Evolutionary conservation across 139 green algal genomes (phyloP).

Genomic region (Micromonas pusilla): DNA sequence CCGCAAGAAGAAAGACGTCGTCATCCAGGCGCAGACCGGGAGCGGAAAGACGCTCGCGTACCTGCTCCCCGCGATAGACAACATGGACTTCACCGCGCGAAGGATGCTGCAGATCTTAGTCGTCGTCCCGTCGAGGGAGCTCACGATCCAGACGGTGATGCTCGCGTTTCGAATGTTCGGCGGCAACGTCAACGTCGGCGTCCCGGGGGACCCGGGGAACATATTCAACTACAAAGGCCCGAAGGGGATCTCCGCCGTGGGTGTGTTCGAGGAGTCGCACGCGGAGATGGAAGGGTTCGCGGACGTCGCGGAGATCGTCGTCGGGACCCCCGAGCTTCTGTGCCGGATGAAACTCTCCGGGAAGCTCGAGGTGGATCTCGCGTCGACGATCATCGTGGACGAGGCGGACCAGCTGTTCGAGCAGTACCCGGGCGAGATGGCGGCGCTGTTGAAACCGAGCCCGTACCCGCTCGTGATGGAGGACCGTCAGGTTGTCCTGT

Average conservation of each 20-base stretch:
- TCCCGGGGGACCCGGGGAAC: conserved; percentile 19
- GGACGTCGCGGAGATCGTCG: conserved; percentile 14
- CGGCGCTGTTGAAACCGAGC: neutral
- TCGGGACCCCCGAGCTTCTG: conserved; percentile 15
- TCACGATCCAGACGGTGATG: conserved; percentile 13
- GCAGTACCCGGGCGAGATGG: conserved; percentile 5
- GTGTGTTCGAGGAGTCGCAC: conserved; percentile 3
- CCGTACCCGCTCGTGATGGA: conserved; percentile 21
- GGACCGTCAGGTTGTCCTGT: neutral
- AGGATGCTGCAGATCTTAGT: conserved; percentile 24
- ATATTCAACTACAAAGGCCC: conserved; percentile 20
- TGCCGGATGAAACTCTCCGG: neutral
- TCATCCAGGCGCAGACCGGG: conserved; percentile 28
- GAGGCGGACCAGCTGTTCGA: conserved; percentile 19
- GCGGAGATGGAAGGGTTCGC: neutral
- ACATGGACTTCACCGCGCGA: conserved; percentile 19
- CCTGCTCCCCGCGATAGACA: conserved; percentile 15
- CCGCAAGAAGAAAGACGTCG: conserved; percentile 11
- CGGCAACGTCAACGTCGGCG: neutral
- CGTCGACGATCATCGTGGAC: neutral
- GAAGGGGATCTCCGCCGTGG: neutral
- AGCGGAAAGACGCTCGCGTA: conserved; percentile 35
- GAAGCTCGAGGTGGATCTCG: conserved; percentile 16
- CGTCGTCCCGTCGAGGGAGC: conserved; percentile 22
- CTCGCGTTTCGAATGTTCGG: conserved; percentile 8